Evolutionary conservation across 2,329 filamentous ascomycete genomes (phyloP).

Genomic region (Pseudogymnoascus sp.): DNA sequence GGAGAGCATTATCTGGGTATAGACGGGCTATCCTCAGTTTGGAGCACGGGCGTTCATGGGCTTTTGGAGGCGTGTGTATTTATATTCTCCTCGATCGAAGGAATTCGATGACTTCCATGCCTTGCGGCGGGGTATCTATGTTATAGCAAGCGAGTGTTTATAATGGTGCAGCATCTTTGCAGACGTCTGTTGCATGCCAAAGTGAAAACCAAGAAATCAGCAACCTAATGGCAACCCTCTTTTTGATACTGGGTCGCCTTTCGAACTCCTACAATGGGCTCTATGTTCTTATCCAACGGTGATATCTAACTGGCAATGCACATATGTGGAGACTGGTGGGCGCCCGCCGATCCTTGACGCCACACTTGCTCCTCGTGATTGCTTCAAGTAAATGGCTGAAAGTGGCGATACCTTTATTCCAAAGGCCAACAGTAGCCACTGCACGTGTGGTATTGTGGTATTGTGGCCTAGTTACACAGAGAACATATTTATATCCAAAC

Average conservation of each 20-base stretch:
- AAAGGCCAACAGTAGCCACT: neutral
- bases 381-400: slow-evolving; percentile 1
- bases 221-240: neutral
- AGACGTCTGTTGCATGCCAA: neutral
- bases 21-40: slow-evolving; percentile 3
- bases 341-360: neutral
- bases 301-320: neutral
- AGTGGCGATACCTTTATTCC: neutral
- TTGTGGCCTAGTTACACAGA: neutral
- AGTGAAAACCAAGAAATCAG: neutral
- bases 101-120: neutral
- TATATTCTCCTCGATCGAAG: slow-evolving; percentile 7
- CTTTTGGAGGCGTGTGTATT: slow-evolving; percentile 6
- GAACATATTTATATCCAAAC: neutral
- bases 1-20: slow-evolving; percentile 3
- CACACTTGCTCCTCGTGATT: slow-evolving; percentile 1
- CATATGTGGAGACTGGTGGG: neutral
- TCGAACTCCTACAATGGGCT: neutral
- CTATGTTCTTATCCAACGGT: neutral
- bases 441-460: neutral
- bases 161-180: neutral
- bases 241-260: neutral
- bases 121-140: slow-evolving; percentile 9
- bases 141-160: neutral
- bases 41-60: neutral